A percentile compares a stretch with the other conserved stretches of the same genome.
Conservation (phyloP, 345 rosid genomes). For the Eucalyptus guilfoylei region DNA sequence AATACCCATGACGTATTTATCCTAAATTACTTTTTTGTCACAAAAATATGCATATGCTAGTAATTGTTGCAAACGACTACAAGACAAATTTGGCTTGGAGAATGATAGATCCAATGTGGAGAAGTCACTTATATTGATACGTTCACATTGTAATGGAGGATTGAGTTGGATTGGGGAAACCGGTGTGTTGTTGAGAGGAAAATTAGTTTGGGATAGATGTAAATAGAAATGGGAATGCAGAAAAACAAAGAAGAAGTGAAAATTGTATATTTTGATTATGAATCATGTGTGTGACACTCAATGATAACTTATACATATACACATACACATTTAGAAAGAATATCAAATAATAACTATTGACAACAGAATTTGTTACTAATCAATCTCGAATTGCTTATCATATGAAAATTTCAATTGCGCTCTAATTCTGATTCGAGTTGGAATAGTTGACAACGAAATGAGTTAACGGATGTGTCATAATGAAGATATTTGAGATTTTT, state of each 20-base stretch:
- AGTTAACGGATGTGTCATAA: accelerated
- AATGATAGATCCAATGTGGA: background rate
- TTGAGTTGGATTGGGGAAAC: background rate
- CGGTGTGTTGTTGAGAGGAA: accelerated
- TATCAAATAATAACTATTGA: too few species aligned
- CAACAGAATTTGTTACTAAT: too few species aligned
- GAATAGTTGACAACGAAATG: too few species aligned
- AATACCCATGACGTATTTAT: accelerated
- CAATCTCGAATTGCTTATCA: background rate
- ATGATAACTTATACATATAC: accelerated
- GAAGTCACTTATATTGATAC: background rate
- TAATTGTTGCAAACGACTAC: too few species aligned
- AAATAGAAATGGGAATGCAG: too few species aligned
- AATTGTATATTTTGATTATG: too few species aligned
- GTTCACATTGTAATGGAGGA: background rate
- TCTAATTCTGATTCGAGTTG: accelerated
- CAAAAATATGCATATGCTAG: too few species aligned
- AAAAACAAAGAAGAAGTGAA: background rate
- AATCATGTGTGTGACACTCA: background rate
- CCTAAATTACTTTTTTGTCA: background rate
- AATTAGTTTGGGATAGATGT: background rate
- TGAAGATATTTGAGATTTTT: too few species aligned
- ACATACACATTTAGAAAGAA: accelerated
- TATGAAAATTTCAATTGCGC: accelerated
- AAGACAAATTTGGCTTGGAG: background rate